Conservation (phyloP, 768 basidiomycete species). For the Leccinum aurantiacum region DNA sequence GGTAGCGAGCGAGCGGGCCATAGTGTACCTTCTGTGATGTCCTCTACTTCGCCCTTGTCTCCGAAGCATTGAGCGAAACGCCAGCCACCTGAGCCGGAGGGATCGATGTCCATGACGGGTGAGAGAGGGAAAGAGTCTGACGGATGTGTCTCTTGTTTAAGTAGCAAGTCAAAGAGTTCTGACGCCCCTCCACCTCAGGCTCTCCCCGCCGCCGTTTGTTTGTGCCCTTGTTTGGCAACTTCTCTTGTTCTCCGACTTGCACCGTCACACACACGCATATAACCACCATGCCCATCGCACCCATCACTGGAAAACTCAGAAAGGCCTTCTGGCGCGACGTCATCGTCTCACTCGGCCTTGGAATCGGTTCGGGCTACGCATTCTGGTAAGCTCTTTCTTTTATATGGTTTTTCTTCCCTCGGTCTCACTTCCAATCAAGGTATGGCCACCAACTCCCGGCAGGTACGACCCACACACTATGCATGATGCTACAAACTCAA, state of each 20-base stretch:
- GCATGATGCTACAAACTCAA: constrained; percentile 15
- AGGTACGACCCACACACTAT: constrained; percentile 46
- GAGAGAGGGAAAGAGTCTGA: constrained; percentile 23
- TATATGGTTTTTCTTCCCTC: constrained; percentile 14
- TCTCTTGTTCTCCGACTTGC: constrained; percentile 24
- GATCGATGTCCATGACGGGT: constrained; percentile 73
- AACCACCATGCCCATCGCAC: constrained; percentile 76
- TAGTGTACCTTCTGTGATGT: constrained; percentile 91
- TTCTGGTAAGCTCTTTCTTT: constrained; percentile 68
- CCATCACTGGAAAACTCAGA: constrained; percentile 92
- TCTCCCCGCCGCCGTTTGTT: constrained; percentile 24
- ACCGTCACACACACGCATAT: constrained; percentile 26
- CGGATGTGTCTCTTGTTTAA: constrained; percentile 10
- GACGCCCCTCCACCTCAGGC: constrained; percentile 16
- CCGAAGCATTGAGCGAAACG: constrained; percentile 99
- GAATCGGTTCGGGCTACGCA: constrained; percentile 68
- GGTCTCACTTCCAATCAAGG: constrained; percentile 46
- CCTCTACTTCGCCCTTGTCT: constrained; percentile 99
- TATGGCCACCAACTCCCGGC: constrained; percentile 77
- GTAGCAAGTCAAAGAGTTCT: constrained; percentile 18
- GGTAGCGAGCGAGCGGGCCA: constrained; percentile 23
- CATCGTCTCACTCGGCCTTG: constrained; percentile 72
- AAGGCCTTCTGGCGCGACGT: constrained; percentile 90
- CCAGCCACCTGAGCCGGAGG: constrained; percentile 86
- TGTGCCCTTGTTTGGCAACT: constrained; percentile 34